Evolutionary conservation across 306 rosid genomes (phyloP).

Genomic region (Malus sylvestris): DNA sequence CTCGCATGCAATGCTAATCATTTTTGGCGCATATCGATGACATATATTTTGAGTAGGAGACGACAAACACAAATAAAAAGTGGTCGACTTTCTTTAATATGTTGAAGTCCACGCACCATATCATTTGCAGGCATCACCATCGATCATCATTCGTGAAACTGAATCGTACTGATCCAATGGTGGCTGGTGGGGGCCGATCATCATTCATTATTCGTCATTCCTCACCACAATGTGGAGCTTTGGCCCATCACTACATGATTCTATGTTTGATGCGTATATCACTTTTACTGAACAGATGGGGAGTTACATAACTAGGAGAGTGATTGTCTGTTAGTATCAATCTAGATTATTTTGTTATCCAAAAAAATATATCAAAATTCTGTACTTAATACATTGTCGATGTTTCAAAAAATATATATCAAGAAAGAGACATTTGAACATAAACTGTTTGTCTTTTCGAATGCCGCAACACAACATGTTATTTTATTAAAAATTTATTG

Average conservation of each 20-base stretch:
- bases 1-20: no score
- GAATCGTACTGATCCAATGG: neutral
- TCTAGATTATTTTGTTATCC: no score
- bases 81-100: neutral
- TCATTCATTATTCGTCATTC: neutral
- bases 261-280: neutral
- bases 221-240: neutral
- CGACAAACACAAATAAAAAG: conserved; percentile 2
- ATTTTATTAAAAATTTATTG: no score
- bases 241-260: neutral
- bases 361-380: no score
- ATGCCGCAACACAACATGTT: no score
- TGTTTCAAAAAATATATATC: no score
- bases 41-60: neutral
- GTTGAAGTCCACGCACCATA: conserved; percentile 29
- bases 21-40: no score
- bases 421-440: no score
- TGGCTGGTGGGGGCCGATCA: neutral
- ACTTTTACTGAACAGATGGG: neutral
- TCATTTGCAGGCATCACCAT: conserved; percentile 44
- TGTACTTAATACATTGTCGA: no score
- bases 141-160: conserved; percentile 19
- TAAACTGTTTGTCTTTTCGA: no score
- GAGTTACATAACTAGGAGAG: neutral
- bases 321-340: no score